Evolutionary conservation across 2,329 filamentous ascomycete genomes (phyloP), one percentile per base, ranked within the genome.

Genomic region (Emydomyces testavorans): DNA sequence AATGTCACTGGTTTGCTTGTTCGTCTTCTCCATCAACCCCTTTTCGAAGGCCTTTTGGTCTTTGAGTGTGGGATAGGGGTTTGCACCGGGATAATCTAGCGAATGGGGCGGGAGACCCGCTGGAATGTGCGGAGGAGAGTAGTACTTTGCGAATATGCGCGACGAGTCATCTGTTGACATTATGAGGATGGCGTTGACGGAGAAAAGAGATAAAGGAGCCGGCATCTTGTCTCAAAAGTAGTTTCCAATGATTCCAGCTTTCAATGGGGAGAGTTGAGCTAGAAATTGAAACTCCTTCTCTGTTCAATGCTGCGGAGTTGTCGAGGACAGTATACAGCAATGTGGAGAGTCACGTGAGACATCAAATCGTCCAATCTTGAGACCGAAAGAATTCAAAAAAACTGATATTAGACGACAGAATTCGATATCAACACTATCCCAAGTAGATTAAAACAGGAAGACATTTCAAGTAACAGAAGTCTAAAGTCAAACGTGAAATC

Each of bases 11-110:
- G 80, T 89, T 71, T 93, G 87, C 75, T 96, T 98, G 57, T 85
- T 83, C 13, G 92, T 96, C 77, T 98, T 96, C 61, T 94, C 83
- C 51, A 95, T 72, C 32, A 98, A 77, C 4, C 89, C 92, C 72
- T 95, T 95, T 69, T 98, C 92, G 62, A 98, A 98, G 1, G 85
- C 78, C 68, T 93, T 94, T 71, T 98, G 92, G 58, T 93, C 81
- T 73, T 95, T 95, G 48, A 92, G 70, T 50, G 86, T 87, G 50
- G 85, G 75, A 68, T 95, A 96, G 18, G 89, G 86, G 63, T 84
- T 86, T 55, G 77, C 76, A 60, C 77, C 77, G 38, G 77, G 77
- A 59, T 75, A 77, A 61, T 77, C 71, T 57, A 69, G 71, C 45
- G 76, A 71, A 57, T 77, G 73, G 56, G 74, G 70, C 49, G 75